Evolutionary conservation across 495 filamentous ascomycete species (phyloP).

Genomic region (Sordaria brevicollis): DNA sequence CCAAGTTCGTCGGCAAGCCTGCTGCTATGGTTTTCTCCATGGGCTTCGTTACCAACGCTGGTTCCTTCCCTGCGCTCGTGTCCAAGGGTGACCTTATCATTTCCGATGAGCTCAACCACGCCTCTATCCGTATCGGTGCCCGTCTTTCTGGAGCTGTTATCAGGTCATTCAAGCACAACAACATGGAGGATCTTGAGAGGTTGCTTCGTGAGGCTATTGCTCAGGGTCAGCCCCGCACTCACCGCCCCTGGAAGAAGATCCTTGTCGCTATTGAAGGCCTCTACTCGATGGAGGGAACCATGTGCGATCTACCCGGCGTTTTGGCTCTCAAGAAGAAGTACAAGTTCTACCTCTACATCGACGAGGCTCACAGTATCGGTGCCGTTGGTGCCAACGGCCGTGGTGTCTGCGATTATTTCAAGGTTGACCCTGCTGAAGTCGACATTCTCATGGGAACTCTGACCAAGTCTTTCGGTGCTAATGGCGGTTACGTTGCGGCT

Average conservation of each 20-base stretch:
- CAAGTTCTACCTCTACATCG: constrained; percentile 91
- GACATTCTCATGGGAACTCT: constrained; percentile 98
- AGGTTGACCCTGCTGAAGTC: constrained; percentile 74
- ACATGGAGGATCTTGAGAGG: constrained; percentile 78
- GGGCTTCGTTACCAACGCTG: constrained; percentile 93
- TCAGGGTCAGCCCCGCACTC: constrained; percentile 91
- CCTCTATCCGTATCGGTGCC: constrained; percentile 90
- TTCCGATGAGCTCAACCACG: constrained; percentile 95
- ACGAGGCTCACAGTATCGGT: constrained; percentile 95
- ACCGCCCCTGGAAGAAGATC: constrained; percentile 98
- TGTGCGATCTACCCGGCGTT: constrained; percentile 88
- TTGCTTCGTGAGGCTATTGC: constrained; percentile 84
- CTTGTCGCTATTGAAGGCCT: constrained; percentile 92
- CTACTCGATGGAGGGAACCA: constrained; percentile 98
- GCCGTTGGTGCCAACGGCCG: constrained; percentile 80
- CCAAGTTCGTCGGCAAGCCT: constrained; percentile 86
- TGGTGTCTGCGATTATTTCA: constrained; percentile 96
- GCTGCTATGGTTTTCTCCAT: constrained; percentile 96
- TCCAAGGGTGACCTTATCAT: constrained; percentile 87
- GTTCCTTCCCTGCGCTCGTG: constrained; percentile 80
- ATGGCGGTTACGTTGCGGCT: constrained; percentile 90
- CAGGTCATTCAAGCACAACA: constrained; percentile 92
- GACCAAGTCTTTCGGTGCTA: constrained; percentile 97
- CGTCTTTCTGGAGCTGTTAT: constrained; percentile 92
- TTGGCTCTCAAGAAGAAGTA: constrained; percentile 82